These are phyloP conservation scores for Rauvolfia tetraphylla DNA, from an alignment of 257 asterid genomes.

Conservation along the genomic window DNA sequence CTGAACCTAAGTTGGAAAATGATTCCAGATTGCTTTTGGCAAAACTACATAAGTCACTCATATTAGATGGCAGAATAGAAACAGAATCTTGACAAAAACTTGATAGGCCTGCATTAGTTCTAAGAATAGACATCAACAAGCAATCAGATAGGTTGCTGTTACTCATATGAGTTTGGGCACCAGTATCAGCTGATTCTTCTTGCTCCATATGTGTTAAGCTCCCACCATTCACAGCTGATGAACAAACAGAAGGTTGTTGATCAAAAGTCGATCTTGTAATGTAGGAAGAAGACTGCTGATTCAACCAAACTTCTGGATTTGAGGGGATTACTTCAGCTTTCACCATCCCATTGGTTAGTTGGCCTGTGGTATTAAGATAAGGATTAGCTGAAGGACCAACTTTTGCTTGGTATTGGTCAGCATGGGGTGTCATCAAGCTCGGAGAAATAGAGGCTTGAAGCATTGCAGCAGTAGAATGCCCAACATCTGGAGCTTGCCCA, in stretches of 20 bases:
- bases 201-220: constrained; percentile 27
- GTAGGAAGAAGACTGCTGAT: constrained; percentile 33
- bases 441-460: constrained; percentile 27
- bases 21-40: constrained; percentile 22
- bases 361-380: constrained; percentile 25
- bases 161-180: constrained; percentile 18
- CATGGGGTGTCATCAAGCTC: constrained; percentile 12
- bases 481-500: constrained; percentile 28
- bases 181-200: constrained; percentile 15
- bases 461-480: constrained; percentile 24
- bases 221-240: constrained; percentile 19
- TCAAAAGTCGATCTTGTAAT: constrained; percentile 24
- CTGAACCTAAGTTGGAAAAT: constrained; percentile 12
- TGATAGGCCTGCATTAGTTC: constrained; percentile 27
- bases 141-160: constrained; percentile 21
- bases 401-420: constrained; percentile 22
- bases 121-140: constrained; percentile 23
- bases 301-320: constrained; percentile 50
- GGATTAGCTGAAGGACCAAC: constrained; percentile 17
- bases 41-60: constrained; percentile 19
- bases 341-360: constrained; percentile 29
- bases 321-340: constrained; percentile 63
- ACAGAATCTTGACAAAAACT: constrained; percentile 21
- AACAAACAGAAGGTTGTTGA: constrained; percentile 27
- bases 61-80: constrained; percentile 21